Evolutionary conservation across 805 yeast genomes (phyloP), one percentile per base, ranked within the genome.

Genomic region (Metschnikowia lunata): DNA sequence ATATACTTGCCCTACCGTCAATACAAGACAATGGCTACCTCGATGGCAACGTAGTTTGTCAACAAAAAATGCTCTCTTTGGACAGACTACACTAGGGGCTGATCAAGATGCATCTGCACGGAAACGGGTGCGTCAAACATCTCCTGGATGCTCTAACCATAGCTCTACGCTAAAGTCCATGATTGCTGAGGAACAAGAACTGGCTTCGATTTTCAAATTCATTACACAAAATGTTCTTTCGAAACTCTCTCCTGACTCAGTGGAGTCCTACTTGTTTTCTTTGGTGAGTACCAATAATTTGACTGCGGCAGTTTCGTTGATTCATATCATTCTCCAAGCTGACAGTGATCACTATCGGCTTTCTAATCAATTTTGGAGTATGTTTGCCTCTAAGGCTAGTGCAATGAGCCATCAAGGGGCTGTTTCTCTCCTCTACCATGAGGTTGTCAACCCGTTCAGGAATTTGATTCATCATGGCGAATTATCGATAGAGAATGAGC

Each of bases 361-460:
- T 26, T 58, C 68, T 18, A 59, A 64, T 46, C 67, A 69, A 45
- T 30, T 63, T 26, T 71, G 75, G 75, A 58, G 69, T 1, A 36
- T 46, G 3, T 62, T 58, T 31, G 36, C 63, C 0, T 47, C 61
- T 8, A 39, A 59, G 27, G 63, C 63, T 0, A 52, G 63, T 31
- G 59, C 59, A 11, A 30, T 18, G 12, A 46, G 55, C 9, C 56
- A 66, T 48, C 58, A 61, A 40, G 44, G 54, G 5, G 67, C 74
- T 0, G 69, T 71, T 1, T 51, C 56, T 6, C 43, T 68, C 36
- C 55, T 67, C 1, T 71, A 61, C 46, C 72, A 71, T 48, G 64
- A 66, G 34, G 42, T 71, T 8, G 56, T 71, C 4, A 66, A 63
- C 37, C 62, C 66, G 33, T 37, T 47, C 35, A 30, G 36, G n/a